Conservation (phyloP, 768 basidiomycete genomes). For the Tulasnella sp. region DNA sequence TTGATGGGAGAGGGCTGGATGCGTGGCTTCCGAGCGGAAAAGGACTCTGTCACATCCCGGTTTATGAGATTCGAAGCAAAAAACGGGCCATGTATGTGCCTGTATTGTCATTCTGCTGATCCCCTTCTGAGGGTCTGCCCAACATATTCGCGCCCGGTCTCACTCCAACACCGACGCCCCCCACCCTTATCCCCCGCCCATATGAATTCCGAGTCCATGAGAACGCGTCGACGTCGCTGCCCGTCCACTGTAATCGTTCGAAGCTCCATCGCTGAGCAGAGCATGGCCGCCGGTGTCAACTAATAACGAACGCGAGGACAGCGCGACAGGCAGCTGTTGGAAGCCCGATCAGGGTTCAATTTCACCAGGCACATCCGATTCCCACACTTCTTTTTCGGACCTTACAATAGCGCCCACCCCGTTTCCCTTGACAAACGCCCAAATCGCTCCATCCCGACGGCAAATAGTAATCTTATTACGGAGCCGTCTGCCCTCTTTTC, state of each 20-base stretch:
- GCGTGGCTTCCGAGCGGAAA: conserved; percentile 10
- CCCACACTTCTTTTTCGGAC: neutral
- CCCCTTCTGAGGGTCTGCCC: neutral
- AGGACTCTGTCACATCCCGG: conserved; percentile 12
- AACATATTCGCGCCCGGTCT: neutral
- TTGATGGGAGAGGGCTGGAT: conserved; percentile 1
- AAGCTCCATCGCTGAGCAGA: neutral
- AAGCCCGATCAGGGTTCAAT: neutral
- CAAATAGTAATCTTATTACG: neutral
- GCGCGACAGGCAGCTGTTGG: neutral
- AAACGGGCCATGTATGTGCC: neutral
- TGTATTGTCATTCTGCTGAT: neutral
- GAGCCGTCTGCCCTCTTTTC: neutral
- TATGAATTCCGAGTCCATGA: neutral
- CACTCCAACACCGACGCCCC: conserved; percentile 5
- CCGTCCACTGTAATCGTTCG: neutral
- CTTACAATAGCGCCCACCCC: neutral
- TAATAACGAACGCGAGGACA: neutral
- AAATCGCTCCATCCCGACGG: neutral
- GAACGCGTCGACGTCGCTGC: neutral
- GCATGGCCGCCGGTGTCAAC: neutral
- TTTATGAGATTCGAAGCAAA: conserved; percentile 10
- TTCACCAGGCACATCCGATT: neutral
- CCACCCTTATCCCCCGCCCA: conserved; percentile 4
- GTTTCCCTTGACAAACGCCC: conserved; percentile 8